Base-by-base conservation (phyloP, 2,329 filamentous ascomycete species). In the Apiospora arundinis region DNA sequence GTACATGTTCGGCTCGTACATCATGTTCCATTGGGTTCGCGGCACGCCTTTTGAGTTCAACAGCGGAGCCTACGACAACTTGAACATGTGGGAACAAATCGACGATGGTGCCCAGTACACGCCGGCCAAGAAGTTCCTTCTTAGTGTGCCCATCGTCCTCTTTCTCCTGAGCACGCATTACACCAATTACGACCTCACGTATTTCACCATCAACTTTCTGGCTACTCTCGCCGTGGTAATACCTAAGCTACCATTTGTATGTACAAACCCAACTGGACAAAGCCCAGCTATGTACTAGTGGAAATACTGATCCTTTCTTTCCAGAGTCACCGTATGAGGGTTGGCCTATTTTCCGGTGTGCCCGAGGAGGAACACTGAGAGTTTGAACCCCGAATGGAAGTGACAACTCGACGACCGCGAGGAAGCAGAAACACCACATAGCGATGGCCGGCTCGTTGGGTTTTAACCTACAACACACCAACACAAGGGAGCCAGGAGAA, bases 51-150 rank as follows among this genome's bases (percentile, higher is more conserved):
- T 99, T 81, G 96, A 99, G 83, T 99, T 99, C 89, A 99, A 99
- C 81, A 92, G 94, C 71, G 96, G 96, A 72, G 96, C 96, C 77
- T 99, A 98, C 83, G 96, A 99, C 87, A 98, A 99, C 83, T 89
- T 99, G 80, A 99, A 98, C 86, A 98, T 99, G 96, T 99, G 96
- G 96, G 96, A 99, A 86, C 96, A 99, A 85, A 99, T 99, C 82
- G 96, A 99, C 86, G 97, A 98, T 79, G 96, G 96, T 66, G 96
- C 96, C 77, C 96, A 99, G 83, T 99, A 98, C 85, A 99, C 96
- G 0, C 96, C 96, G 4, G 94, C 96, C 75, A 99, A 99, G 88
- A 99, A 99, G 84, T 99, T 99, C 80, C 87, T 99, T 72, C 91
- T 98, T 77, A 94, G 92, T 78, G 95, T 98, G 45, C 96, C 96